Evolutionary conservation across 2,329 filamentous ascomycete species (phyloP), one percentile per base, ranked within the genome.

Genomic region (Domatiomyces globalis): DNA sequence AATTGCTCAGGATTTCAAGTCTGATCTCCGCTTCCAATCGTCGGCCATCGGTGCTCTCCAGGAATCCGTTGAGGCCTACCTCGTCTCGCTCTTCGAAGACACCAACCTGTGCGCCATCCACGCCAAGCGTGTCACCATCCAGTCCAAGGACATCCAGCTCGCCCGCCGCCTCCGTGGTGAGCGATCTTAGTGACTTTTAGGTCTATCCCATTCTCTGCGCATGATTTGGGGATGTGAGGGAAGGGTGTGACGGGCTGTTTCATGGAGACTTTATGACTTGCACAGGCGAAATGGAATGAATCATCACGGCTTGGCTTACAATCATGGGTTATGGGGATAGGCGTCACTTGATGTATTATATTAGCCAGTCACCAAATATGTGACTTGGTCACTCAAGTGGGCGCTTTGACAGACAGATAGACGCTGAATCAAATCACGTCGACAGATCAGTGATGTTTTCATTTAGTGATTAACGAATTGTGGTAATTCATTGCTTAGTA

Each of bases 61-160:
- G 76, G 92, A 98, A 79, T 95, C 92, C 51, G 89, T 95, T 61
- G 92, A 98, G 78, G 94, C 92, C 2, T 96, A 95, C 76, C 85
- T 98, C 65, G 89, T 96, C 73, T 94, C 89, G 45, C 84, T 96
- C 60, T 96, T 96, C 65, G 89, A 96, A 74, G 90, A 96, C 70
- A 95, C 90, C 75, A 96, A 96, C 78, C 76, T 95, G 49, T 96
- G 90, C 75, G 90, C 92, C 67, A 95, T 96, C 72, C 92, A 96
- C 75, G 90, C 92, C 74, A 96, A 96, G 83, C 88, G 92, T 76
- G 92, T 96, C 67, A 96, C 90, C 67, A 96, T 96, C 73, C 90
- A 74, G 67, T 71, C 69, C 73, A 95, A 95, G 79, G 90, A 95
- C 65, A 95, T 96, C 69, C 90, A 96, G 75, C 82, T 96, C 48